These are phyloP conservation scores for Lactifluus subvellereus DNA, from an alignment of 768 basidiomycete genomes.

Conservation along the genomic window DNA sequence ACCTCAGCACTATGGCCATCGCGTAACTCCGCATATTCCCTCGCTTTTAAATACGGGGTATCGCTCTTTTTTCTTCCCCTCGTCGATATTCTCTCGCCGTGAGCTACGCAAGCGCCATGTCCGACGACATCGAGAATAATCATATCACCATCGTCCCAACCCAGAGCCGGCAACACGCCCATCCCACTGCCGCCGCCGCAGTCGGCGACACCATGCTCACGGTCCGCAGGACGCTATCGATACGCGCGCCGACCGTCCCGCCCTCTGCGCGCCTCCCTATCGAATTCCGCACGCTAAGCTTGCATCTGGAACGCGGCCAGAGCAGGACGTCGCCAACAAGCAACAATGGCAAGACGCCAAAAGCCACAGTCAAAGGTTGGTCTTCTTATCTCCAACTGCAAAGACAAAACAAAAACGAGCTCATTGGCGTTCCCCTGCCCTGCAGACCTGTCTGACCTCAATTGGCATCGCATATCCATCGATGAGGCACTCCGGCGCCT, in stretches of 20 bases:
- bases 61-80: neutral
- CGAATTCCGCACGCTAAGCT: constrained; percentile 23
- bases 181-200: neutral
- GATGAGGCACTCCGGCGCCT: constrained; percentile 27
- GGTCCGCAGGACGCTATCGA: constrained; percentile 6
- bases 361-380: constrained; percentile 12
- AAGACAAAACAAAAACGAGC: neutral
- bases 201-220: neutral
- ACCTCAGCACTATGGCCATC: neutral
- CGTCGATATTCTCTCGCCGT: neutral
- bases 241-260: neutral
- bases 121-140: constrained; percentile 13
- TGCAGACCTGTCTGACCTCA: constrained; percentile 17
- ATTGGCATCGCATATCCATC: constrained; percentile 19
- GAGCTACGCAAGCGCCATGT: neutral
- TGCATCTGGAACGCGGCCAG: constrained; percentile 12
- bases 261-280: constrained; percentile 19
- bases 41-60: neutral
- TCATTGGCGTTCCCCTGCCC: neutral
- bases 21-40: neutral
- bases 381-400: neutral
- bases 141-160: constrained; percentile 1
- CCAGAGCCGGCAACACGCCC: neutral
- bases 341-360: neutral
- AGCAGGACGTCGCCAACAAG: neutral